Percentiles rank a stretch among this genome's conserved stretches.
These are phyloP conservation scores for Vaucheria bursata DNA, from an alignment of 352 stramenopile genomes.

Conservation along the genomic window DNA sequence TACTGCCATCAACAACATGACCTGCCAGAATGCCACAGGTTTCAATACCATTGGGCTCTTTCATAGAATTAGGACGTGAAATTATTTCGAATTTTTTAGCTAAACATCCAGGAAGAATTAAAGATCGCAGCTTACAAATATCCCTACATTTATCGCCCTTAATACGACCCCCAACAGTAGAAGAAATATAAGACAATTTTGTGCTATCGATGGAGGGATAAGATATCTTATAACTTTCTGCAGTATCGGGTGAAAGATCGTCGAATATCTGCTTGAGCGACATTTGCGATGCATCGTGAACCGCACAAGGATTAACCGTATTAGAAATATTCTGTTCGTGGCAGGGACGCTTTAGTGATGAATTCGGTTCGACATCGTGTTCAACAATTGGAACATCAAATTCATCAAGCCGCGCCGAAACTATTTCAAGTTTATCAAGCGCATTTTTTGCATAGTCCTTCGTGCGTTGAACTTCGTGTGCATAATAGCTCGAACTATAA, in stretches of 20 bases:
- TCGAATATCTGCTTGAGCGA: background rate
- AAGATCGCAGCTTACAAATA: constrained; percentile 10
- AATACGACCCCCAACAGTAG: background rate
- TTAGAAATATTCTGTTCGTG: too few relatives aligned
- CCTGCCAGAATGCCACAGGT: constrained; percentile 74
- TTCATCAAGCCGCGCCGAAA: background rate
- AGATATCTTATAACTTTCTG: background rate
- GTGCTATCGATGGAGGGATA: background rate
- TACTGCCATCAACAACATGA: constrained; percentile 50
- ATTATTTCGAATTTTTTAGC: constrained; percentile 66
- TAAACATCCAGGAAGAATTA: constrained; percentile 58
- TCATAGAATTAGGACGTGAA: constrained; percentile 65
- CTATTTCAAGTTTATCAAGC: background rate
- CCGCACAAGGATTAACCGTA: too few relatives aligned
- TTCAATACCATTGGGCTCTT: constrained; percentile 67
- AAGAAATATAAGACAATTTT: background rate
- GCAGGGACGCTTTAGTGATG: background rate
- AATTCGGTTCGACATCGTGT: background rate
- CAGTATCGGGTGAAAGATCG: background rate
- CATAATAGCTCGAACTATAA: constrained; percentile 2
- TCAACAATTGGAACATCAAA: background rate
- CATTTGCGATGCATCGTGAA: background rate
- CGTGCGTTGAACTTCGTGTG: constrained; percentile 9
- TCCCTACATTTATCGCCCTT: background rate
- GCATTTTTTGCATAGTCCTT: background rate